Percentiles rank a stretch among this genome's conserved stretches.
Conservation (phyloP, 139 green algal species). For the Nannochloris sp. region DNA sequence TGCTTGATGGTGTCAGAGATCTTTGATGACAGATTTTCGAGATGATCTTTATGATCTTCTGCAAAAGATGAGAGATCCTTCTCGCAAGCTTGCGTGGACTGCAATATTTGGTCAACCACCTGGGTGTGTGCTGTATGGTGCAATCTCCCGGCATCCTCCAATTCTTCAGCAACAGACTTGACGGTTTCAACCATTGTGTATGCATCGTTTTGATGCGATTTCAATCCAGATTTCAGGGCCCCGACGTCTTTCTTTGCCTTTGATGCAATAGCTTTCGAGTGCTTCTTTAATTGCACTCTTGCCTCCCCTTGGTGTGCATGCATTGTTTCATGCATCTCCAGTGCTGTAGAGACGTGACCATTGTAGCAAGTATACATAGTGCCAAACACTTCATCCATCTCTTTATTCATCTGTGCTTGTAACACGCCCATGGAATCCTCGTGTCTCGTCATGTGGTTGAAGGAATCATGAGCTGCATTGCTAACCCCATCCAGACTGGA, state of each 20-base stretch:
- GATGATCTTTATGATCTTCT: too few relatives aligned
- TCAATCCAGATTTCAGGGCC: neutral
- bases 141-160: neutral
- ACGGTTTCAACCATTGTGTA: neutral
- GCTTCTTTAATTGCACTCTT: constrained; percentile 8
- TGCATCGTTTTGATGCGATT: neutral
- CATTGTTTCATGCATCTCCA: constrained; percentile 10
- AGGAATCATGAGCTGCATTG: too few relatives aligned
- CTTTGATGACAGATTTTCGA: too few relatives aligned
- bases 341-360: neutral
- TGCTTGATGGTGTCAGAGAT: neutral
- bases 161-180: neutral
- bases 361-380: too few relatives aligned
- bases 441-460: too few relatives aligned
- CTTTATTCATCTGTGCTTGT: too few relatives aligned
- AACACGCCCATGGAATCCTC: too few relatives aligned
- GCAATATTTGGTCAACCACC: neutral
- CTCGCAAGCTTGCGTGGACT: neutral
- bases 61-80: neutral
- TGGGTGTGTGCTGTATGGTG: neutral
- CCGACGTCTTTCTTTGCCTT: neutral
- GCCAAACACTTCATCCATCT: too few relatives aligned
- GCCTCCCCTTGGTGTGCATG: neutral
- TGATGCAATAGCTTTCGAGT: constrained; percentile 3
- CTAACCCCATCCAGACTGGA: too few relatives aligned